These are phyloP conservation scores for Fusarium hainanense DNA, from an alignment of 2,329 filamentous ascomycete genomes.

Conservation along the genomic window DNA sequence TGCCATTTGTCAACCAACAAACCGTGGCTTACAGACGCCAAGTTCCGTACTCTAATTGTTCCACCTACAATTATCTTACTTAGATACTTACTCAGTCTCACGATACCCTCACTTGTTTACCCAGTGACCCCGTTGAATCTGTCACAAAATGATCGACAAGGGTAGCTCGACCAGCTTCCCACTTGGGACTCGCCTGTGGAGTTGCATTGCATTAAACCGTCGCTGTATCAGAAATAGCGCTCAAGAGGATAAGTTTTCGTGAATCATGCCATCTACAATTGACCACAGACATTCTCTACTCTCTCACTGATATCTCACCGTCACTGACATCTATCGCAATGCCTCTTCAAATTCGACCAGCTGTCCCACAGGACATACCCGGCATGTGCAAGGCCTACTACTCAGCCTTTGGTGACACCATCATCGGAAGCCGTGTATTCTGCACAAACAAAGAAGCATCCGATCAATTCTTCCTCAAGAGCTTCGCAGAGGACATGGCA, in stretches of 20 bases:
- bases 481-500: constrained; percentile 53
- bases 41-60: neutral
- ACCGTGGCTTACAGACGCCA: neutral
- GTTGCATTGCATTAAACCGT: constrained; percentile 1
- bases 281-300: neutral
- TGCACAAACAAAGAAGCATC: constrained; percentile 44
- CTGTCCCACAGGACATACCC: constrained; percentile 54
- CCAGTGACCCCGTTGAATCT: neutral
- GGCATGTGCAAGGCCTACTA: constrained; percentile 57
- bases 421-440: constrained; percentile 54
- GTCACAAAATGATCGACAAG: constrained; percentile 11
- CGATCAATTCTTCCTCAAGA: constrained; percentile 51
- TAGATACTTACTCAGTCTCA: neutral
- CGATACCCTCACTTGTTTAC: neutral
- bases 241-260: neutral
- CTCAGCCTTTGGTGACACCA: constrained; percentile 56
- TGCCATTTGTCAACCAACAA: neutral
- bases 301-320: no score
- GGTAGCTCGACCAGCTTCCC: constrained; percentile 6
- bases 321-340: constrained; percentile 21
- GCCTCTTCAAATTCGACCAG: constrained; percentile 52
- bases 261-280: neutral
- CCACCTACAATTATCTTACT: neutral
- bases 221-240: constrained; percentile 4
- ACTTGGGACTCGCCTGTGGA: constrained; percentile 22